Evolutionary conservation across 345 rosid species (phyloP), one percentile per base, ranked within the genome.

Genomic region (Corchorus olitorius): DNA sequence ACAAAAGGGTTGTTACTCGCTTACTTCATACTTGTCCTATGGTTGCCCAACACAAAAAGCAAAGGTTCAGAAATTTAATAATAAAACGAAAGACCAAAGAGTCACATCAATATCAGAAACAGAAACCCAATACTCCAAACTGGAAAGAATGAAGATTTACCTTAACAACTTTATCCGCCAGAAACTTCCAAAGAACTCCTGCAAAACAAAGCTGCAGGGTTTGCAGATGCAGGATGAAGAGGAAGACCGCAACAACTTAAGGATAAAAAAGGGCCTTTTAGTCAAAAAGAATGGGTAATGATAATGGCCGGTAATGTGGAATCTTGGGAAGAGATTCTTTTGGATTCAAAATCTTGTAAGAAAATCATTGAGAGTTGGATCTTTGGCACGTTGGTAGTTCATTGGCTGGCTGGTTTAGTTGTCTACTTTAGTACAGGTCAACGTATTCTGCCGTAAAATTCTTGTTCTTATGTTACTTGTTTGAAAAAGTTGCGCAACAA

Each of bases 61-160:
- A 34, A 61, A 8, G 3, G 7, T 3, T 8, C 12, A 19, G 61
- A 56, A 2, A 56, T 19, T 4, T 10, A 59, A 59, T 13, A 34
- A 62, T 13, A 3, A 33, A 61, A 45, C 14, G 45, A 5, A 22
- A 34, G 46, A 33, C 46, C 73, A 52, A 9, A 70, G 0, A 17
- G 0, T 35, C 62, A 34, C 45, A 34, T 41, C 43, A 39, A 39
- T 39, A 62, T 62, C 43, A 35, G n/a, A 33, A 61, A 12, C 16
- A 60, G 17, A 33, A 33, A 34, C 6, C 14, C 43, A 61, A 33
- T 16, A 8, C 27, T 15, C 73, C 73, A 50, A 68, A 11, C 3
- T 20, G 62, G 64, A 59, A 49, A 27, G 20, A 3, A 27, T 17
- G 73, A 52, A 70, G 60, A 16, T 16, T 70, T 70, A 52, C 73